Conservation (phyloP, 2,329 filamentous ascomycete genomes). For the Alternaria panax region DNA sequence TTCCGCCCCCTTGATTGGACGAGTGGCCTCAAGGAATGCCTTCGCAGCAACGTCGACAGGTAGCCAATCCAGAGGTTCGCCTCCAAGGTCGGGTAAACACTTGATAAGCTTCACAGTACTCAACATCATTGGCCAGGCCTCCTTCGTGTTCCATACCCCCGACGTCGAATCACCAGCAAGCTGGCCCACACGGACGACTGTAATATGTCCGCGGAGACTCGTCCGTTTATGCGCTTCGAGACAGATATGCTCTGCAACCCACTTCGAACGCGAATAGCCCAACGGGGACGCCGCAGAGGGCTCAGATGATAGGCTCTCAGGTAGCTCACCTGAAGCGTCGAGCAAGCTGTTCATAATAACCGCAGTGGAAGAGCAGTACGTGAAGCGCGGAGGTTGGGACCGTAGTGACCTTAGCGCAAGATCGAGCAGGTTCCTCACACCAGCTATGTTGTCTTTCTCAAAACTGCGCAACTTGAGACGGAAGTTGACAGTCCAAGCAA, state of each 20-base stretch:
- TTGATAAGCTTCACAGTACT: conserved; percentile 40
- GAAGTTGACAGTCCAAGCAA: conserved; percentile 73
- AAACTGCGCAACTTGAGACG: conserved; percentile 64
- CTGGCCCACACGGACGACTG: conserved; percentile 51
- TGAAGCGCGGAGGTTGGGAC: conserved; percentile 47
- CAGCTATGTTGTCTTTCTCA: conserved; percentile 60
- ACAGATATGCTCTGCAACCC: conserved; percentile 66
- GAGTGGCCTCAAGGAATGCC: conserved; percentile 56
- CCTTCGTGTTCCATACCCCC: conserved; percentile 43
- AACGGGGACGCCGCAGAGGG: conserved; percentile 56
- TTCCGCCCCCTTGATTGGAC: conserved; percentile 11
- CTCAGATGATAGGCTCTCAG: conserved; percentile 53
- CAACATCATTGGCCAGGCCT: conserved; percentile 49
- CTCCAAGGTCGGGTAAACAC: conserved; percentile 39
- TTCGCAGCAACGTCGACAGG: conserved; percentile 52
- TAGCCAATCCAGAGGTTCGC: conserved; percentile 43
- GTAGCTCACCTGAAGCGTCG: conserved; percentile 35
- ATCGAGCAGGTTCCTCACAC: conserved; percentile 59
- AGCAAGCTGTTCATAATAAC: conserved; percentile 47
- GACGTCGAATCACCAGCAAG: conserved; percentile 47
- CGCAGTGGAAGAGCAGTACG: conserved; percentile 63
- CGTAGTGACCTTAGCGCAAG: conserved; percentile 51
- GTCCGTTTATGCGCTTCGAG: conserved; percentile 45
- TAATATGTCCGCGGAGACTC: conserved; percentile 37
- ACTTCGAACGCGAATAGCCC: conserved; percentile 64